A percentile compares a stretch with the other conserved stretches of the same genome.
These are phyloP conservation scores for Colletotrichum somersetense DNA, from an alignment of 2,329 filamentous ascomycete species.

Conservation along the genomic window DNA sequence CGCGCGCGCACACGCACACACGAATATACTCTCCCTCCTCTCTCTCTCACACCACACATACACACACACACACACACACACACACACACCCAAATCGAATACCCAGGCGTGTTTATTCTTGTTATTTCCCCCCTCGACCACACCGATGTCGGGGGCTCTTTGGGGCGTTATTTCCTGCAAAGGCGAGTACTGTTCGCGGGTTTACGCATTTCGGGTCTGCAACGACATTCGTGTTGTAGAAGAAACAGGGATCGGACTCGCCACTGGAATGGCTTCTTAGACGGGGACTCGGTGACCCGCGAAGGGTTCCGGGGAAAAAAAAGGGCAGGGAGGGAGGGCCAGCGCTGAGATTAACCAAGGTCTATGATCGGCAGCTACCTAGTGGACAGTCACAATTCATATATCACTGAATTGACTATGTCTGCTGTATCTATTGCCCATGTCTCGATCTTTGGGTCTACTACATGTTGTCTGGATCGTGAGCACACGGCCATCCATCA, in stretches of 20 bases:
- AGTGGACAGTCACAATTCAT: conserved; percentile 33
- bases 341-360: not conserved
- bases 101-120: conserved; percentile 39
- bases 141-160: conserved; percentile 7
- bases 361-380: not conserved
- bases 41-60: not conserved
- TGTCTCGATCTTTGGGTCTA: conserved; percentile 25
- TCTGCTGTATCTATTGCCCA: conserved; percentile 8
- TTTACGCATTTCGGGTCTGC: conserved; percentile 27
- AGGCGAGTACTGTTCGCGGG: conserved; percentile 8
- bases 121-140: conserved; percentile 10
- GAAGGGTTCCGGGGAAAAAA: conserved; percentile 16
- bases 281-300: conserved; percentile 30
- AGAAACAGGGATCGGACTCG: conserved; percentile 20
- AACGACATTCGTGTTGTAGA: conserved; percentile 27
- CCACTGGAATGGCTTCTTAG: conserved; percentile 33
- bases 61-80: not conserved
- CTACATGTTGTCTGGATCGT: conserved; percentile 23
- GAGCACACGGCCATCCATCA: not conserved
- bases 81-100: conserved; percentile 26
- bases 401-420: conserved; percentile 31
- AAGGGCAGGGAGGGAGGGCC: not conserved
- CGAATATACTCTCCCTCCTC: too few relatives aligned
- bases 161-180: not conserved
- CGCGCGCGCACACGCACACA: not conserved